phyloP scores from a whole-genome alignment of 768 basidiomycete species.

The Chalciporus chontae region DNA sequence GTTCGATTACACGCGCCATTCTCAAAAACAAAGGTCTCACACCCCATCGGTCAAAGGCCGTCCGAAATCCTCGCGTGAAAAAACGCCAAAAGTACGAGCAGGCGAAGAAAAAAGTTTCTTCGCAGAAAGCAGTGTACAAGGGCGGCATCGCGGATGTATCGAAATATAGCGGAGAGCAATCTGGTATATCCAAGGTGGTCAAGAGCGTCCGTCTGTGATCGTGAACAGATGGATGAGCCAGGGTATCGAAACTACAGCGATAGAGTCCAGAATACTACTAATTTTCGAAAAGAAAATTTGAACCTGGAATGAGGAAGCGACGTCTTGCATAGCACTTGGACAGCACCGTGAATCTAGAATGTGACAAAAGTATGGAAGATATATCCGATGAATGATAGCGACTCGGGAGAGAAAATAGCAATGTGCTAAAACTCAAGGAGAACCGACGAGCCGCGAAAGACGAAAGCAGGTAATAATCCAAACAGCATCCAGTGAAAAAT shows the following conservation, averaged over 20 bases:
- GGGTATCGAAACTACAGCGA: constrained; percentile 9
- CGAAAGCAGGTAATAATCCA: constrained; percentile 3
- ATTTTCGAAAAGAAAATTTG: constrained; percentile 6
- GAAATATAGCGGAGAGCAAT: constrained; percentile 88
- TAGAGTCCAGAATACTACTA: constrained; percentile 8
- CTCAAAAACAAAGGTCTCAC: constrained; percentile 94
- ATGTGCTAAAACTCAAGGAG: constrained; percentile 10
- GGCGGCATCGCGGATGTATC: constrained; percentile 73
- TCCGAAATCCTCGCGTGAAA: constrained; percentile 97
- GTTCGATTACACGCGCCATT: constrained; percentile 86
- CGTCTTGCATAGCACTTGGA: no score
- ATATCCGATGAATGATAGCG: neutral
- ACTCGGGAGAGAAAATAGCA: constrained; percentile 18
- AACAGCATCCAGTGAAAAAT: constrained; percentile 11
- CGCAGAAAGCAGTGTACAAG: constrained; percentile 90
- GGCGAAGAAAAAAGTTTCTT: constrained; percentile 88
- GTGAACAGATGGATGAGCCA: constrained; percentile 2
- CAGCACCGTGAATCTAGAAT: constrained; percentile 13
- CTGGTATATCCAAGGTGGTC: constrained; percentile 88
- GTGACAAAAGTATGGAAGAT: constrained; percentile 4
- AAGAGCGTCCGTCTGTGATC: constrained; percentile 72
- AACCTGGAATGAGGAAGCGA: constrained; percentile 1
- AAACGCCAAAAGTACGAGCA: constrained; percentile 92
- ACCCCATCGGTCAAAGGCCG: constrained; percentile 80
- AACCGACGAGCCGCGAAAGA: constrained; percentile 3